Evolutionary conservation across 176 grass and related monocot genomes (phyloP), one percentile per base, ranked within the genome.

Genomic region (Eleusine indica): DNA sequence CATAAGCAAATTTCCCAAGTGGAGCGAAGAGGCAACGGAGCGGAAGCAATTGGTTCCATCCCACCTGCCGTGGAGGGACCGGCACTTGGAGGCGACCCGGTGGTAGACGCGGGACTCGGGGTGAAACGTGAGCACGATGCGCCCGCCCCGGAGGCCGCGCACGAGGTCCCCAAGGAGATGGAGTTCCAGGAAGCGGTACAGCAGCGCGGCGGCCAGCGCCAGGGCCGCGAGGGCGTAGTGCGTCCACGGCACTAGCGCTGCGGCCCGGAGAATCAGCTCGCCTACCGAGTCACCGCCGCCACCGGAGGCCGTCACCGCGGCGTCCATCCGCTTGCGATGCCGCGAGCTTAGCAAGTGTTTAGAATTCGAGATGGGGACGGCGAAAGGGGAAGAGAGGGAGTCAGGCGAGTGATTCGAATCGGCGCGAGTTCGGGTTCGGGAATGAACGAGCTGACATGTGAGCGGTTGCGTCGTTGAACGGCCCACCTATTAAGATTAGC

Each of bases 181-280:
- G 12, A 90, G 57, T 87, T 98, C 95, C 17, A 98, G 90, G 88
- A 97, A 97, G 46, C 88, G 84, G 92, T 93, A 94, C 30, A 93
- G 86, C 21, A 91, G 84, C 32, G 69, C 79, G 49, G 73, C 1
- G 15, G 90, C 74, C 68, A 94, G 21, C 48, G 79, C 28, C 79
- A 93, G 56, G 17, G 70, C 80, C 16, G 92, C 89, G 12, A 85
- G 46, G 67, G 82, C 82, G 82, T 93, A 98, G 76, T 79, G 82
- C 64, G 80, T 53, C 15, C 48, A 47, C 25, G 95, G 88, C 81
- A 93, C 88, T 22, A 71, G 39, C 51, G 56, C 65, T 75, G 87
- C 90, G 39, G 88, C 92, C 4, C 77, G 92, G 46, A 95, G 81
- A 11, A 98, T 57, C 60, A 93, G 86, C 64, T 82, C 87, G 25